Conservation (phyloP, 306 rosid species). For the Medicago arabica region DNA sequence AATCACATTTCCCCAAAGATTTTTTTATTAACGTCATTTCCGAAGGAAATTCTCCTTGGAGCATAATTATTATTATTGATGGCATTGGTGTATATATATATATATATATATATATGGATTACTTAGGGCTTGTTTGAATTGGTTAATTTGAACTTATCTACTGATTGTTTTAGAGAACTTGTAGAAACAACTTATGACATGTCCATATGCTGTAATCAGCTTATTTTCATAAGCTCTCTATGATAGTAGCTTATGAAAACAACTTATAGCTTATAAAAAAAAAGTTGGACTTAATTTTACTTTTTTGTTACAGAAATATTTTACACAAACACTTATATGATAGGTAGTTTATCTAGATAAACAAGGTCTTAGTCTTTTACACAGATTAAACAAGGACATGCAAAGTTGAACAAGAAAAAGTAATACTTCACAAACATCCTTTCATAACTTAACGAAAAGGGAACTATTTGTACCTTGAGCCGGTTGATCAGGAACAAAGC, state of each 20-base stretch:
- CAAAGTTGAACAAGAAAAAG: neutral
- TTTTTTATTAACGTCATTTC: slow-evolving; percentile 7
- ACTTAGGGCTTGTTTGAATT: neutral
- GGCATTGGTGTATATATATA: neutral
- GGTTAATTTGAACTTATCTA: neutral
- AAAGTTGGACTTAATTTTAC: neutral
- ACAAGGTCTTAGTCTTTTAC: neutral
- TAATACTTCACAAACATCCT: neutral
- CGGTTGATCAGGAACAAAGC: slow-evolving; percentile 72
- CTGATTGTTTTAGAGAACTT: neutral
- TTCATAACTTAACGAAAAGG: slow-evolving; percentile 36
- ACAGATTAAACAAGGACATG: neutral
- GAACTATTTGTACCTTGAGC: slow-evolving; percentile 70
- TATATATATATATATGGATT: neutral
- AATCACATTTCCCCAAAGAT: neutral
- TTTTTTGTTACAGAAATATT: neutral
- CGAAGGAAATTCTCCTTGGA: neutral
- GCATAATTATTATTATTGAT: slow-evolving; percentile 20
- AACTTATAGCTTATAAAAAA: neutral
- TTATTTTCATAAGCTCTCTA: neutral
- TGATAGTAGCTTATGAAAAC: neutral
- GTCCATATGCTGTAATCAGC: neutral
- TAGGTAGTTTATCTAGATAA: neutral
- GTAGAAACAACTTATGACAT: neutral
- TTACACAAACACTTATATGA: neutral